Evolutionary conservation across 257 asterid species (phyloP).

Genomic region (Jasminum sambac): DNA sequence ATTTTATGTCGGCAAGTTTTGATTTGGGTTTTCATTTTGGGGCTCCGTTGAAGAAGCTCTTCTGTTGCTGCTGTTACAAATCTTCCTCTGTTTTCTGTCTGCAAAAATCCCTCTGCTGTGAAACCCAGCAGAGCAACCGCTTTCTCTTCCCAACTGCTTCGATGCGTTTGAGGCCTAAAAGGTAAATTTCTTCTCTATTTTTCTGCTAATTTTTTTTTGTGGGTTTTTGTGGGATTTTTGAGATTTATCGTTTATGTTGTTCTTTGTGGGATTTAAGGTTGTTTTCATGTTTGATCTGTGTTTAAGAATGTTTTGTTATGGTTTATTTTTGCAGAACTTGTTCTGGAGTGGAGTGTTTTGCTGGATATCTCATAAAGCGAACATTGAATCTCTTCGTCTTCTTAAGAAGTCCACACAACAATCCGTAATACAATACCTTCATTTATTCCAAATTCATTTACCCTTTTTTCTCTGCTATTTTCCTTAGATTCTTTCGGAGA

Average conservation of each 20-base stretch:
- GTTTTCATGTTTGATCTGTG: too few relatives aligned
- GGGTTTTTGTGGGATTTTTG: constrained; percentile 27
- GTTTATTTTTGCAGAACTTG: constrained; percentile 75
- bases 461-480: constrained; percentile 1
- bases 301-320: too few relatives aligned
- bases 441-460: neutral
- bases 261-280: neutral
- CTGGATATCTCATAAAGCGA: constrained; percentile 88
- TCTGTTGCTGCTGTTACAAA: constrained; percentile 32
- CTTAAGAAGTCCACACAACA: constrained; percentile 61
- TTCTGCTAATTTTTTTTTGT: neutral
- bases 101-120: constrained; percentile 63
- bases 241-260: constrained; percentile 36
- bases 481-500: constrained; percentile 23
- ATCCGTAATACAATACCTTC: constrained; percentile 19
- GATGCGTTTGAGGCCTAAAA: constrained; percentile 99
- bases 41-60: constrained; percentile 65
- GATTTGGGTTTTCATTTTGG: constrained; percentile 55
- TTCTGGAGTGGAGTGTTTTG: constrained; percentile 91
- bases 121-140: constrained; percentile 53
- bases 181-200: constrained; percentile 45
- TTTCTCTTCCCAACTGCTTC: constrained; percentile 58
- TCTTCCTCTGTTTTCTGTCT: constrained; percentile 38
- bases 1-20: constrained; percentile 87
- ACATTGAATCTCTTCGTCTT: constrained; percentile 59